Evolutionary conservation across 2,329 filamentous ascomycete species (phyloP), one percentile per base, ranked within the genome.

Genomic region (Erysiphe pulchra): DNA sequence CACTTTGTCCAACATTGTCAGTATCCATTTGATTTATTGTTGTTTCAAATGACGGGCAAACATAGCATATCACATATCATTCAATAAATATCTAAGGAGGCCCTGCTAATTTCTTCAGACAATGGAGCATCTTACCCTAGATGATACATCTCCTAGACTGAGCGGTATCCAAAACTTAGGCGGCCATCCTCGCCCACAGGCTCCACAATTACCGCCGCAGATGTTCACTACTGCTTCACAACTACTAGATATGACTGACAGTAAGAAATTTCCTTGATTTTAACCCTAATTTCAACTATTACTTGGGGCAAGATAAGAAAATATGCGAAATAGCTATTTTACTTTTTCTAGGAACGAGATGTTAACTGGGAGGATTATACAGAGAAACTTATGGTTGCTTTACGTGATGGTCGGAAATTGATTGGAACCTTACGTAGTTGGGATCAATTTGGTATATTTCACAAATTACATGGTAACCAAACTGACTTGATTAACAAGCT

Each of bases 221-320:
- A 94, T 95, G 80, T 98, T 98, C 65, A 92, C 90, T 16, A 98
- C 90, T 31, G 90, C 90, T 31, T 86, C 90, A 46, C 90, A 95
- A 66, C 68, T 98, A 48, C 68, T 98, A 48, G 90, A 98, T 61
- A 70, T 98, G 57, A 95, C 90, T 55, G 90, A 98, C 66, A 98
- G 87, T 95, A 75, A 67, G 81, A 57, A 56, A 48, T 41, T 44
- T n/a, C 12, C 4, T 34, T 14, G n/a, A n/a, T n/a, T 6, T 14
- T 34, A 34, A 2, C 3, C 13, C 33, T 34, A 34, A 11, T 34
- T 34, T 12, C 2, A 34, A 34, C 4, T 12, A 5, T 34, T 14
- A 4, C 33, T 13, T 34, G 2, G 13, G 11, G 4, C 4, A 14
- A 5, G n/a, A 14, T 5, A 3, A 34, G 4, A 14, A 14, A 10